phyloP scores from a whole-genome alignment of 2,329 filamentous ascomycete species.

The Cryoendolithus antarcticus region DNA sequence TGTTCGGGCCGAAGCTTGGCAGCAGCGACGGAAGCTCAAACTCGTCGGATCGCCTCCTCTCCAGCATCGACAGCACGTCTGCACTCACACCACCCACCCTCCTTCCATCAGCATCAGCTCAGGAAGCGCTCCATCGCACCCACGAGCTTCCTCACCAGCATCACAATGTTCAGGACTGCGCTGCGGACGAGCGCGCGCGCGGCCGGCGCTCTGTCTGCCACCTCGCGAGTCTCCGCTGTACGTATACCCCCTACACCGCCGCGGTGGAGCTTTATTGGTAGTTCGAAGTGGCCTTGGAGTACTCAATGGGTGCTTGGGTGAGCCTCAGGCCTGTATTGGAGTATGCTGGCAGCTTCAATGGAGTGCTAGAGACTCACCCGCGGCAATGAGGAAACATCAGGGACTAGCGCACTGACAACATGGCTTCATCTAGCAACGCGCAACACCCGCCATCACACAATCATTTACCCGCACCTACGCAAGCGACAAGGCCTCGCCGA shows the following conservation, averaged over 20 bases:
- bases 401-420: slow-evolving; percentile 35
- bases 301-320: slow-evolving; percentile 30
- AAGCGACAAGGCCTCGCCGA: slow-evolving; percentile 87
- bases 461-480: slow-evolving; percentile 69
- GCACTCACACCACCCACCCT: slow-evolving; percentile 15
- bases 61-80: slow-evolving; percentile 11
- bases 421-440: slow-evolving; percentile 60
- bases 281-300: slow-evolving; percentile 7
- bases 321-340: slow-evolving; percentile 25
- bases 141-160: slow-evolving; percentile 32
- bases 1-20: too few relatives aligned
- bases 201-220: slow-evolving; percentile 84
- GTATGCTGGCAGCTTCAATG: slow-evolving; percentile 21
- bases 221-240: slow-evolving; percentile 87
- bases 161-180: slow-evolving; percentile 93
- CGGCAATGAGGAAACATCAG: slow-evolving; percentile 6
- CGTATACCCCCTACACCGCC: slow-evolving; percentile 42
- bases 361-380: slow-evolving; percentile 24
- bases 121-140: slow-evolving; percentile 18
- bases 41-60: too few relatives aligned
- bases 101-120: slow-evolving; percentile 14
- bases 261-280: slow-evolving; percentile 31
- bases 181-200: slow-evolving; percentile 92
- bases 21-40: too few relatives aligned
- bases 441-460: slow-evolving; percentile 67